phyloP scores from a whole-genome alignment of 164 flowering plant genomes.

The Platanus orientalis region DNA sequence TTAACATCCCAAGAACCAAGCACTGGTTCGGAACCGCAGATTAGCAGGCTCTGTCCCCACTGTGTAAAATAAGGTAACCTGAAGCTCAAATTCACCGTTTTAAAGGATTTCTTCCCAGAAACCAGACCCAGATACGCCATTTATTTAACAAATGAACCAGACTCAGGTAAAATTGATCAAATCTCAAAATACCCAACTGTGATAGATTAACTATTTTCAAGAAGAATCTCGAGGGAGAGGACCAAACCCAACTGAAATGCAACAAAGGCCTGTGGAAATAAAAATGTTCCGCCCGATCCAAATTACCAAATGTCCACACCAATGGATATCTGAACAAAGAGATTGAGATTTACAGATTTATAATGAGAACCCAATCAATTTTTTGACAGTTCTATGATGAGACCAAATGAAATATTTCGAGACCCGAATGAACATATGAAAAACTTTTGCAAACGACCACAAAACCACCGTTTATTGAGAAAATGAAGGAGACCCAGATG shows the following conservation, averaged over 20 bases:
- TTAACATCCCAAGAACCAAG: constrained; percentile 91
- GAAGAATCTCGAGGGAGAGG: not conserved
- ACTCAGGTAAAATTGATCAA: constrained; percentile 13
- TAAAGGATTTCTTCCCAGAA: constrained; percentile 34
- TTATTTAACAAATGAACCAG: constrained; percentile 10
- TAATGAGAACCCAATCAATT: not conserved
- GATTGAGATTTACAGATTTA: not conserved
- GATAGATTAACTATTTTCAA: not conserved
- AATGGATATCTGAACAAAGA: not conserved
- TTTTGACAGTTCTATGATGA: too few species aligned
- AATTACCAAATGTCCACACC: not conserved
- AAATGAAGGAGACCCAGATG: constrained; percentile 8
- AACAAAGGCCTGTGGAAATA: not conserved
- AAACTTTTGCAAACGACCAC: not conserved
- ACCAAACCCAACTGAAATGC: not conserved
- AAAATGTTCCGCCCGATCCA: not conserved
- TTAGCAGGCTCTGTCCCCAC: constrained; percentile 83
- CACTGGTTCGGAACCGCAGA: constrained; percentile 75
- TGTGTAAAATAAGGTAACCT: constrained; percentile 78
- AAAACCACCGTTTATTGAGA: not conserved
- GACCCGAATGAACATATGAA: not conserved
- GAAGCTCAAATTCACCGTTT: constrained; percentile 57
- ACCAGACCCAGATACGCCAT: constrained; percentile 55
- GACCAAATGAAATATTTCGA: too few species aligned
- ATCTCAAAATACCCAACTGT: constrained; percentile 10